Evolutionary conservation across 306 rosid species (phyloP).

Genomic region (Sophora flavescens): DNA sequence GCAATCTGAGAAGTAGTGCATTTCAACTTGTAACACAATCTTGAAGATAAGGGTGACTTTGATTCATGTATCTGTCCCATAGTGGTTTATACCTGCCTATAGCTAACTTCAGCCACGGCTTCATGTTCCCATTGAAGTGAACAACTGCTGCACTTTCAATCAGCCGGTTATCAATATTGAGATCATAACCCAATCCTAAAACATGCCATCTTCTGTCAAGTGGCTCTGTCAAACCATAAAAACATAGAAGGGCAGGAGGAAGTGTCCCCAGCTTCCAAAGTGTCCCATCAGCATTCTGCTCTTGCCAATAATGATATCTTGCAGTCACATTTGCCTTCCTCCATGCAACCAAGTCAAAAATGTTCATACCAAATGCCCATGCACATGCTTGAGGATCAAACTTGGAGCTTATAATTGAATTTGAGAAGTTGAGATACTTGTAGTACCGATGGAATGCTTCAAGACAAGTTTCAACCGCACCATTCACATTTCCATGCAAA

Average conservation of each 20-base stretch:
- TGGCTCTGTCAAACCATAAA: constrained; percentile 96
- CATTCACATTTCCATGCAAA: constrained; percentile 96
- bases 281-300: constrained; percentile 81
- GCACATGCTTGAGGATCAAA: constrained; percentile 98
- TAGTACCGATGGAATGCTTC: constrained; percentile 95
- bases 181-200: constrained; percentile 92
- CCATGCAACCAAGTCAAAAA: constrained; percentile 94
- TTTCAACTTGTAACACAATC: constrained; percentile 80
- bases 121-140: constrained; percentile 96
- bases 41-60: constrained; percentile 78
- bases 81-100: constrained; percentile 86
- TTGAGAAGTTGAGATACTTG: constrained; percentile 96
- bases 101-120: constrained; percentile 96
- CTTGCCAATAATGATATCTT: constrained; percentile 93
- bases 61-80: constrained; percentile 92
- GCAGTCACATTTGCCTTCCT: constrained; percentile 86
- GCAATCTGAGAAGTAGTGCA: constrained; percentile 66
- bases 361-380: constrained; percentile 99
- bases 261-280: constrained; percentile 96
- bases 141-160: constrained; percentile 93
- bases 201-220: constrained; percentile 99
- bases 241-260: constrained; percentile 90
- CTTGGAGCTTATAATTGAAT: constrained; percentile 83
- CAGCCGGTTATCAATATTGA: constrained; percentile 86
- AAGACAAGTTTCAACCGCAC: constrained; percentile 98